A percentile compares a stretch with the other conserved stretches of the same genome.
Evolutionary conservation across 2,329 filamentous ascomycete species (phyloP).

Genomic region (Neurospora sp.): DNA sequence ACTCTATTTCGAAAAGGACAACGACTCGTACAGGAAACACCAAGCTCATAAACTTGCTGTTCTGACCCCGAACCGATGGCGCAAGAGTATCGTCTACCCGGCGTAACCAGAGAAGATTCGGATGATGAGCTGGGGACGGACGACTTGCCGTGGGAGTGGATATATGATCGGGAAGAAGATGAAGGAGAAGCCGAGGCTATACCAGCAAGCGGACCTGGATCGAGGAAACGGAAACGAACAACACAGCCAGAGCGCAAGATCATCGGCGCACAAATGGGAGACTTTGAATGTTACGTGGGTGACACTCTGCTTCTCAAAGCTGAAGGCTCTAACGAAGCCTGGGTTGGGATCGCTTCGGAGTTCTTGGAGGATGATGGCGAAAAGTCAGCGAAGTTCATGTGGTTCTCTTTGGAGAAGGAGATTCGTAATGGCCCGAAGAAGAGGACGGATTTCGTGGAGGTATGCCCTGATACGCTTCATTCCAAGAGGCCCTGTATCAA

Average conservation of each 20-base stretch:
- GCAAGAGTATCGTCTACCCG: slow-evolving; percentile 27
- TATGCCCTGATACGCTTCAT: slow-evolving; percentile 25
- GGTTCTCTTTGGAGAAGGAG: slow-evolving; percentile 90
- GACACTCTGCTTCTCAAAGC: slow-evolving; percentile 82
- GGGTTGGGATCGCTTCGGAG: slow-evolving; percentile 81
- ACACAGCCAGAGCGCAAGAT: slow-evolving; percentile 40
- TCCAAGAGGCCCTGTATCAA: background rate
- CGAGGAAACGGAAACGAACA: slow-evolving; percentile 27
- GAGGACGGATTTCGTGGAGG: slow-evolving; percentile 64
- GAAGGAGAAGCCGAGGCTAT: slow-evolving; percentile 3
- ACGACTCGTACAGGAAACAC: no score
- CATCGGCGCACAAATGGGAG: slow-evolving; percentile 71
- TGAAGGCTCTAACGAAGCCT: slow-evolving; percentile 76
- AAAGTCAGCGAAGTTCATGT: slow-evolving; percentile 83
- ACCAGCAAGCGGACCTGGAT: slow-evolving; percentile 5
- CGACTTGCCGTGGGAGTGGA: slow-evolving; percentile 70
- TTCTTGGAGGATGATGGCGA: slow-evolving; percentile 67
- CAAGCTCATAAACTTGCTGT: no score
- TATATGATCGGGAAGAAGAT: slow-evolving; percentile 41
- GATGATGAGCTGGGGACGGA: slow-evolving; percentile 76
- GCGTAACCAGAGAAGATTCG: slow-evolving; percentile 65
- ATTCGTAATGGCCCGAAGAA: slow-evolving; percentile 77
- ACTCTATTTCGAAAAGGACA: no score
- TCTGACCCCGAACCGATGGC: no score
- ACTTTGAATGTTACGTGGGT: slow-evolving; percentile 69